Percentiles rank a stretch among this genome's conserved stretches.
Evolutionary conservation across 345 rosid species (phyloP).

Genomic region (Rhizophora apiculata): DNA sequence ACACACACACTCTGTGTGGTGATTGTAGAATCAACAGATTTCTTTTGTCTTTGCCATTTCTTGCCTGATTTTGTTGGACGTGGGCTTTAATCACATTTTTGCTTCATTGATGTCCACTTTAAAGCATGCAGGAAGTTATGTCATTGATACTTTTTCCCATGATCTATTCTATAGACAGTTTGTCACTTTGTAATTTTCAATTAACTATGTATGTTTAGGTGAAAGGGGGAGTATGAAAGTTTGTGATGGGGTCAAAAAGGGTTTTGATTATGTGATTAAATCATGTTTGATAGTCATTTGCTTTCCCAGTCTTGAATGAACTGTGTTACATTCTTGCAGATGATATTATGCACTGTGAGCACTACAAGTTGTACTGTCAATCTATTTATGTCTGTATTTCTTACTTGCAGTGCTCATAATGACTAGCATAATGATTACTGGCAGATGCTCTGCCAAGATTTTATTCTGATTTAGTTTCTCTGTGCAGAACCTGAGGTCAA

Average conservation of each 20-base stretch:
- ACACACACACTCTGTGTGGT: too few species aligned
- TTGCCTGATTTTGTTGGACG: too few species aligned
- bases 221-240: background rate
- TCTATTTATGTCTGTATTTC: too few species aligned
- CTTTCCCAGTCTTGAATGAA: background rate
- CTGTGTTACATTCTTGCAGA: too few species aligned
- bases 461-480: conserved; percentile 1
- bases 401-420: background rate
- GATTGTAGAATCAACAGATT: too few species aligned
- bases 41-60: too few species aligned
- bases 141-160: too few species aligned
- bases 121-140: background rate
- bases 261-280: background rate
- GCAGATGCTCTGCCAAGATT: conserved; percentile 4
- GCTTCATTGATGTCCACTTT: background rate
- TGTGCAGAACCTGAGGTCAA: conserved; percentile 78
- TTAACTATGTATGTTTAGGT: background rate
- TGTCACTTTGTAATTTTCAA: background rate
- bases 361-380: too few species aligned
- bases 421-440: background rate
- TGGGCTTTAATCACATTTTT: background rate
- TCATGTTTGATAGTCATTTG: background rate
- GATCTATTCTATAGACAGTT: background rate
- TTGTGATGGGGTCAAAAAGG: background rate
- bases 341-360: background rate